Percentiles rank a stretch among this genome's conserved stretches.
These are phyloP conservation scores for Pythium dissotocum DNA, from an alignment of 352 stramenopile species.

Conservation along the genomic window DNA sequence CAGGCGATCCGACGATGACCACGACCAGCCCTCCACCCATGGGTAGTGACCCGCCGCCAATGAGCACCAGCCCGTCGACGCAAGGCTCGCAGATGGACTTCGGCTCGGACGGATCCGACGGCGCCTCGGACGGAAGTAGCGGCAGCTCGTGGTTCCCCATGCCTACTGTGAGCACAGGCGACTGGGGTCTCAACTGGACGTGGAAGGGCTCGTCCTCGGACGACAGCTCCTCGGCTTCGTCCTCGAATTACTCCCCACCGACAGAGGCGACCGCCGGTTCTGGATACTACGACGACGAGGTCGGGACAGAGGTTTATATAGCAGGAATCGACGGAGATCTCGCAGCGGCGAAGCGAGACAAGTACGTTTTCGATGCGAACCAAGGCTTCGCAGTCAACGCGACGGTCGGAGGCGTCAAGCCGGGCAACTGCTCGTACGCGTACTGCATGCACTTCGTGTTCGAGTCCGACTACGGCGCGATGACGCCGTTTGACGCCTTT, in stretches of 20 bases:
- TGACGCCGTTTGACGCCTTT: constrained; percentile 46
- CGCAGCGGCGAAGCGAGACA: neutral
- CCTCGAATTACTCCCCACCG: neutral
- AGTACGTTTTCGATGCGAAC: neutral
- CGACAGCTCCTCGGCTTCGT: neutral
- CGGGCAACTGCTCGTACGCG: constrained; percentile 5
- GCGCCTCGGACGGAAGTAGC: neutral
- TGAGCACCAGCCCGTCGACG: neutral
- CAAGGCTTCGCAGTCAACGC: neutral
- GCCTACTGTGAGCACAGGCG: neutral
- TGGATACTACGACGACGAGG: neutral
- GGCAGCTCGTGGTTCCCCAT: neutral
- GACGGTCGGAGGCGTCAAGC: neutral
- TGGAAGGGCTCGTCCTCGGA: neutral
- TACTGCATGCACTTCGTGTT: constrained; percentile 38
- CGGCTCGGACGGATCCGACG: neutral
- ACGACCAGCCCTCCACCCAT: too few relatives aligned
- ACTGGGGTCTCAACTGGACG: constrained; percentile 2
- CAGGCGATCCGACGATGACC: neutral
- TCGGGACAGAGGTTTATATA: neutral
- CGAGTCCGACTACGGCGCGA: constrained; percentile 40
- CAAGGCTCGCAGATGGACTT: neutral
- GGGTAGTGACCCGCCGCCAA: neutral
- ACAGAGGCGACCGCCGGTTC: neutral
- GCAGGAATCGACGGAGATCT: neutral